These are phyloP conservation scores for Hypoxylon fragiforme DNA, from an alignment of 495 filamentous ascomycete species.

Conservation along the genomic window DNA sequence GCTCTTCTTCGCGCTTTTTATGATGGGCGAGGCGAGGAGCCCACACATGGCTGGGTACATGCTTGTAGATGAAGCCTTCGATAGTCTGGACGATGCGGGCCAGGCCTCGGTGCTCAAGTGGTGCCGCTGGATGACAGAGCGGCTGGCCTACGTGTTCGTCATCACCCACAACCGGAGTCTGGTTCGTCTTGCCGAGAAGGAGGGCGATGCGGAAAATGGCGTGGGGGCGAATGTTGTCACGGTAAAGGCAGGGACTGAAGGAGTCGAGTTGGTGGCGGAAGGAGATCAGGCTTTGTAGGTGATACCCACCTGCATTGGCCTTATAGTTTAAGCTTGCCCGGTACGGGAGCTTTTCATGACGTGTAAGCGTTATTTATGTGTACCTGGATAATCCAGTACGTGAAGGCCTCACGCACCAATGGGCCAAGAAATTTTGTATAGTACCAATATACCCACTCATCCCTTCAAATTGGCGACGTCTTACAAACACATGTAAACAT, in stretches of 20 bases:
- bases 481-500: too few relatives aligned
- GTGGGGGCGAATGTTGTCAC: conserved; percentile 16
- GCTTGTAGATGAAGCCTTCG: conserved; percentile 42
- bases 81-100: conserved; percentile 36
- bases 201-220: conserved; percentile 11
- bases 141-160: conserved; percentile 30
- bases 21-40: conserved; percentile 32
- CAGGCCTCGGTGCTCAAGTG: conserved; percentile 34
- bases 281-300: too few relatives aligned
- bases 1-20: conserved; percentile 40
- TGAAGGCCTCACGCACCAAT: too few relatives aligned
- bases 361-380: too few relatives aligned
- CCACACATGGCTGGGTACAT: conserved; percentile 39
- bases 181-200: conserved; percentile 12
- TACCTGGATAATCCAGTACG: too few relatives aligned
- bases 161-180: conserved; percentile 31
- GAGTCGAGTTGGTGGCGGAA: conserved; percentile 1
- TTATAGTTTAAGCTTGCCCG: too few relatives aligned
- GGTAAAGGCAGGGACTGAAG: conserved; percentile 11
- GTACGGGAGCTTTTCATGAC: too few relatives aligned
- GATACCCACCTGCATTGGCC: too few relatives aligned
- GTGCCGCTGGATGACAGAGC: conserved; percentile 30
- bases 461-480: too few relatives aligned
- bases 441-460: too few relatives aligned
- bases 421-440: too few relatives aligned